Conservation (phyloP, 257 asterid species). For the Gentiana macrophylla region DNA sequence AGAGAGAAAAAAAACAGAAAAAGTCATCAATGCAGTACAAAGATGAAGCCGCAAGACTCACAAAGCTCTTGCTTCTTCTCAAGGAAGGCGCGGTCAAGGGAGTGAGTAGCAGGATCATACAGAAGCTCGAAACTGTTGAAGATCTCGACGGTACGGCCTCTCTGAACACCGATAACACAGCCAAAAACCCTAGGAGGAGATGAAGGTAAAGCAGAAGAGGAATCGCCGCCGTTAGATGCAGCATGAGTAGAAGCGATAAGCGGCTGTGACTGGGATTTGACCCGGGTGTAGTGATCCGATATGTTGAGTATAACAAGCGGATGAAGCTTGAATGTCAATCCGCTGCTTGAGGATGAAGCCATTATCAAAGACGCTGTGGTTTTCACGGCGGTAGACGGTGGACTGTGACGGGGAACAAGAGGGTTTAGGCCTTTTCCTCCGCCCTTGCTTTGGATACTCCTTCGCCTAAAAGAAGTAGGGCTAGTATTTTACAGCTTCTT, state of each 20-base stretch:
- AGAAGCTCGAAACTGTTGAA: slow-evolving; percentile 93
- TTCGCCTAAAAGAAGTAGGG: no score
- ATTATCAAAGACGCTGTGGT: slow-evolving; percentile 15
- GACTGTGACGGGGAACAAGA: not conserved
- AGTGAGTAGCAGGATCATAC: slow-evolving; percentile 51
- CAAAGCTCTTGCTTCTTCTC: slow-evolving; percentile 98
- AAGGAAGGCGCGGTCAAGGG: slow-evolving; percentile 78
- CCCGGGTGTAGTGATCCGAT: slow-evolving; percentile 91
- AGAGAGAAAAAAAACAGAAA: not conserved
- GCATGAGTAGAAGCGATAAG: slow-evolving; percentile 18
- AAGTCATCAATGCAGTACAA: no score
- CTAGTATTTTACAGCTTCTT: no score
- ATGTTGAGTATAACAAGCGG: slow-evolving; percentile 89
- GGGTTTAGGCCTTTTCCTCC: slow-evolving; percentile 9
- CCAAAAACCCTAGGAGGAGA: slow-evolving; percentile 56
- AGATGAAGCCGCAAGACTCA: slow-evolving; percentile 13
- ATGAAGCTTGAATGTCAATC: slow-evolving; percentile 89
- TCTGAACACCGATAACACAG: slow-evolving; percentile 92
- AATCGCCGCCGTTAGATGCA: slow-evolving; percentile 20
- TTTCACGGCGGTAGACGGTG: not conserved
- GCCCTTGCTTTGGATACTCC: not conserved
- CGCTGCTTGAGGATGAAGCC: slow-evolving; percentile 98
- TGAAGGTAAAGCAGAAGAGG: slow-evolving; percentile 17
- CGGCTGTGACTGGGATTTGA: slow-evolving; percentile 70
- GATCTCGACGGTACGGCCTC: slow-evolving; percentile 95